These are phyloP conservation scores for Neoboletus brunneissimus DNA, from an alignment of 768 basidiomycete species.

Conservation along the genomic window DNA sequence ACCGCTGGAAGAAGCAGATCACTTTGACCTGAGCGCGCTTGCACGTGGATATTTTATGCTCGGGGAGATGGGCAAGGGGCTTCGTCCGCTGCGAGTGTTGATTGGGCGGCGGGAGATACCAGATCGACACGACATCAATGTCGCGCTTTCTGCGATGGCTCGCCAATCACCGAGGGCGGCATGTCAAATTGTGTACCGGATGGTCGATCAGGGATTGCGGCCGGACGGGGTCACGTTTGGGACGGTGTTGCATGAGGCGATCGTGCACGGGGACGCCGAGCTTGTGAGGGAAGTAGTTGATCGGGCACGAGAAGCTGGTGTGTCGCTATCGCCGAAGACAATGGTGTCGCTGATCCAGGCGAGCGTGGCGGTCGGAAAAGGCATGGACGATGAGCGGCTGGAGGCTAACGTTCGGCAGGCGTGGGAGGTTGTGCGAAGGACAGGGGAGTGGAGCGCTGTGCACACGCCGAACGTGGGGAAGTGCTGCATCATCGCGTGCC, in stretches of 20 bases:
- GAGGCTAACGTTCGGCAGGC: conserved; percentile 39
- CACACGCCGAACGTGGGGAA: conserved; percentile 49
- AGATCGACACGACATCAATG: conserved; percentile 63
- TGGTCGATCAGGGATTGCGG: conserved; percentile 45
- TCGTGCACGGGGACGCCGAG: conserved; percentile 40
- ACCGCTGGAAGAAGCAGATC: conserved; percentile 47
- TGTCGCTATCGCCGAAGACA: conserved; percentile 47
- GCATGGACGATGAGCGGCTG: conserved; percentile 26
- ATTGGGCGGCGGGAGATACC: conserved; percentile 50
- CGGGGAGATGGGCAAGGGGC: conserved; percentile 45
- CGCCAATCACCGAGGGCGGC: conserved; percentile 47
- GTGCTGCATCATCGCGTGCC: conserved; percentile 48
- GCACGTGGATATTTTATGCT: conserved; percentile 62
- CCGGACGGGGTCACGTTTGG: conserved; percentile 58
- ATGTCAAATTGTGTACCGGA: conserved; percentile 45
- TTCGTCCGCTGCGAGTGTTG: conserved; percentile 46
- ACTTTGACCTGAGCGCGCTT: conserved; percentile 54
- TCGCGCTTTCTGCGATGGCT: conserved; percentile 55
- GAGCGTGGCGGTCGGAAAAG: conserved; percentile 30
- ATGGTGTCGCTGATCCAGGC: conserved; percentile 47
- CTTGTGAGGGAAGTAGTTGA: conserved; percentile 44
- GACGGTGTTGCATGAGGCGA: conserved; percentile 60
- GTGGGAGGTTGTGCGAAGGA: conserved; percentile 40
- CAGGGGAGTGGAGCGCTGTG: conserved; percentile 35
- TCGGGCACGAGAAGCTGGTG: conserved; percentile 37